Evolutionary conservation across 2,329 filamentous ascomycete species (phyloP).

Genomic region (Aspergillus pseudotamarii): DNA sequence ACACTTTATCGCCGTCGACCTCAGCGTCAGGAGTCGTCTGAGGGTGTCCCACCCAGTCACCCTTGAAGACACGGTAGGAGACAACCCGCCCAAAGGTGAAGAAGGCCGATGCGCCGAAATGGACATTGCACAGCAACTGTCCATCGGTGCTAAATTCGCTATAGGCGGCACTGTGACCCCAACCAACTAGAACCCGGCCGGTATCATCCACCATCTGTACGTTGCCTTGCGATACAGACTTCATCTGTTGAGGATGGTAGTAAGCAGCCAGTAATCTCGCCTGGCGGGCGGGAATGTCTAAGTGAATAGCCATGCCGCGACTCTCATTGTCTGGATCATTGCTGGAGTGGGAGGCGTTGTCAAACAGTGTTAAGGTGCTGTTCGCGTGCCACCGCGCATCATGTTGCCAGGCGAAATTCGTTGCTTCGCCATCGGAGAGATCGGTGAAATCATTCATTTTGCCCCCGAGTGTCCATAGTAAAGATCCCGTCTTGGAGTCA

Average conservation of each 20-base stretch:
- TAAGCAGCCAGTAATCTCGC: constrained; percentile 44
- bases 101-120: constrained; percentile 45
- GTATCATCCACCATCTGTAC: constrained; percentile 44
- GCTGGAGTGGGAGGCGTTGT: constrained; percentile 36
- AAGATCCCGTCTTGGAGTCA: constrained; percentile 49
- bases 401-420: constrained; percentile 51
- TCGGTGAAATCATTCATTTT: constrained; percentile 50
- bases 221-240: constrained; percentile 45
- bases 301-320: constrained; percentile 47
- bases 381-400: constrained; percentile 46
- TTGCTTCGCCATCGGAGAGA: constrained; percentile 46
- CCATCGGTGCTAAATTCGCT: constrained; percentile 56
- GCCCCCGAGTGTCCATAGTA: constrained; percentile 59
- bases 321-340: constrained; percentile 31
- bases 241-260: constrained; percentile 41
- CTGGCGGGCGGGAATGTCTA: constrained; percentile 44
- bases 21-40: constrained; percentile 32
- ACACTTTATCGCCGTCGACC: constrained; percentile 34
- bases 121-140: constrained; percentile 55
- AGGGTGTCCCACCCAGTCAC: constrained; percentile 56
- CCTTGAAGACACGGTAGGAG: constrained; percentile 60
- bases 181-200: constrained; percentile 53
- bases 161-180: constrained; percentile 53
- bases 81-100: constrained; percentile 43
- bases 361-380: constrained; percentile 40